Conservation (phyloP, 1,284 basidiomycete genomes). For the Boletus semigastroideus region DNA sequence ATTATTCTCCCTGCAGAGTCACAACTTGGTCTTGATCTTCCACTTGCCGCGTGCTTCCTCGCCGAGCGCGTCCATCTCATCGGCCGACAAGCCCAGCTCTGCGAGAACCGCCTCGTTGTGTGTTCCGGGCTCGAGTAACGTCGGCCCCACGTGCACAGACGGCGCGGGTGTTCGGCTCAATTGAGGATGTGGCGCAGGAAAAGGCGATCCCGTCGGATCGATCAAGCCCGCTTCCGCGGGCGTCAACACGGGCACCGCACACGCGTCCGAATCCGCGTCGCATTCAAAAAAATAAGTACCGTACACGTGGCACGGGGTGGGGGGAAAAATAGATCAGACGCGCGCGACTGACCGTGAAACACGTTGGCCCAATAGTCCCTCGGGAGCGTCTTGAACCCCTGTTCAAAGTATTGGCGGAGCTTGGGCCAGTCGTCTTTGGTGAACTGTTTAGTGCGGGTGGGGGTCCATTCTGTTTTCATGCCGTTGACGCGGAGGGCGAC, state of each 20-base stretch:
- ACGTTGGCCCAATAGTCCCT: slow-evolving; percentile 70
- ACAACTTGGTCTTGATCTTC: slow-evolving; percentile 17
- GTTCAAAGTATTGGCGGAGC: slow-evolving; percentile 56
- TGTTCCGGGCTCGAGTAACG: slow-evolving; percentile 44
- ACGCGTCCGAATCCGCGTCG: slow-evolving; percentile 64
- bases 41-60: slow-evolving; percentile 21
- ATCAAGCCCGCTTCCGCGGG: slow-evolving; percentile 56
- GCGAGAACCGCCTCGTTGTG: slow-evolving; percentile 53
- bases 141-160: slow-evolving; percentile 5
- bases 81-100: slow-evolving; percentile 45
- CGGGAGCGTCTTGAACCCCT: slow-evolving; percentile 60
- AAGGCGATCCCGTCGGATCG: slow-evolving; percentile 32
- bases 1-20: background rate
- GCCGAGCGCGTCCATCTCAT: slow-evolving; percentile 38
- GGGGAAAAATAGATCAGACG: background rate
- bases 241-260: slow-evolving; percentile 72
- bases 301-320: too few species aligned
- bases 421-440: slow-evolving; percentile 60
- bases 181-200: slow-evolving; percentile 54
- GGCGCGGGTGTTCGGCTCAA: slow-evolving; percentile 34
- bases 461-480: slow-evolving; percentile 48
- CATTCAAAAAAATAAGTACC: too few species aligned
- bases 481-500: slow-evolving; percentile 48
- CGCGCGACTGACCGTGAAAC: slow-evolving; percentile 56
- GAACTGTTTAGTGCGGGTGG: slow-evolving; percentile 49